Evolutionary conservation across 1,139 yeast species (phyloP).

Genomic region (Zygosaccharomyces sapae): DNA sequence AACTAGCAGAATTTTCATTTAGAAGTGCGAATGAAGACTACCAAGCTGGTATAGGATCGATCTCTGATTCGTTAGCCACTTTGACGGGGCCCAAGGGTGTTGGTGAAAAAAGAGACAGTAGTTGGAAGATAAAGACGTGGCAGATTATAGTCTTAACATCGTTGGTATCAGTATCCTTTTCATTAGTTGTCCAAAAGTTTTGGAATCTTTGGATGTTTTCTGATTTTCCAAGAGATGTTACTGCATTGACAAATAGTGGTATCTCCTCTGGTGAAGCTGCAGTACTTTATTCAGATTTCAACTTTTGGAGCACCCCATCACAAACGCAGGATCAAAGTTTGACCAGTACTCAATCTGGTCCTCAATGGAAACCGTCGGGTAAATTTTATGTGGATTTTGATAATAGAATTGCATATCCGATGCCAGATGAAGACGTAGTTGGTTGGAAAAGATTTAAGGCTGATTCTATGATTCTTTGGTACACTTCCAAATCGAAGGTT

Average conservation of each 20-base stretch:
- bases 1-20: constrained; percentile 13
- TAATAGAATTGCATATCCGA: constrained; percentile 20
- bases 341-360: constrained; percentile 1
- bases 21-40: constrained; percentile 4
- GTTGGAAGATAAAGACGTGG: constrained; percentile 2
- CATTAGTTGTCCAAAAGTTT: constrained; percentile 1
- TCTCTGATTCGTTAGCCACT: constrained; percentile 14
- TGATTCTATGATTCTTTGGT: constrained; percentile 14
- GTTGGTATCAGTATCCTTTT: constrained; percentile 1
- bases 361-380: constrained; percentile 20
- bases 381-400: constrained; percentile 23
- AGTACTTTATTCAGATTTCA: constrained; percentile 11
- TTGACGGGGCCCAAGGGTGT: constrained; percentile 11
- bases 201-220: constrained; percentile 15
- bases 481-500: constrained; percentile 10
- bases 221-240: constrained; percentile 6
- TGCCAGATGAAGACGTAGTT: constrained; percentile 13
- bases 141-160: constrained; percentile 1
- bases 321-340: not conserved
- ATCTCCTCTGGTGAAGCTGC: constrained; percentile 4
- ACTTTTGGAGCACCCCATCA: constrained; percentile 4
- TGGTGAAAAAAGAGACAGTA: not conserved
- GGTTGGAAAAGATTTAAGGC: constrained; percentile 16
- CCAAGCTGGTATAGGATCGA: not conserved
- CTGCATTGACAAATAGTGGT: not conserved